Evolutionary conservation across 169 alveolate genomes (phyloP).

Genomic region (Babesia bigemina): DNA sequence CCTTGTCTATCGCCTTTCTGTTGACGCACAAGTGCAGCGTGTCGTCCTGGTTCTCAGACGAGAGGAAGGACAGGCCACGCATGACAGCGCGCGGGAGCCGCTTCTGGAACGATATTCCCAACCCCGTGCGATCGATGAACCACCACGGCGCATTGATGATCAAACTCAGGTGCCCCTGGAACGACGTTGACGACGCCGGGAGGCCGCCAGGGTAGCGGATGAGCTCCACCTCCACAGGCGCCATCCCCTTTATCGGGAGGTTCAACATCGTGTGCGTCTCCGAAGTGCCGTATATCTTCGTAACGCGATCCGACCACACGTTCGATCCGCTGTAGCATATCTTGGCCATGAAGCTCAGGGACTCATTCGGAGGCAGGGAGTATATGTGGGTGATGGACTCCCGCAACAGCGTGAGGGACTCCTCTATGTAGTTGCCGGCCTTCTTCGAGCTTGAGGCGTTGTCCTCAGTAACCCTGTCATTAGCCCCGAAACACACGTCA

Average conservation of each 20-base stretch:
- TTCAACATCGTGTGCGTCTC: conserved; percentile 56
- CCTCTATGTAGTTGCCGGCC: conserved; percentile 14
- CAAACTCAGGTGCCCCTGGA: conserved; percentile 63
- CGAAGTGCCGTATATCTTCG: conserved; percentile 63
- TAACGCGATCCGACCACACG: conserved; percentile 54
- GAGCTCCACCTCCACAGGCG: conserved; percentile 75
- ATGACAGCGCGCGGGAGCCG: conserved; percentile 72
- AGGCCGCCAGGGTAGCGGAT: conserved; percentile 65
- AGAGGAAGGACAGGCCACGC: conserved; percentile 75
- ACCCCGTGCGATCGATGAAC: conserved; percentile 85
- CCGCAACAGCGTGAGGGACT: conserved; percentile 31
- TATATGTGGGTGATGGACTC: conserved; percentile 61
- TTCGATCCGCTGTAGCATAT: conserved; percentile 27
- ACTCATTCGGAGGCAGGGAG: conserved; percentile 66
- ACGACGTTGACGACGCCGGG: conserved; percentile 41
- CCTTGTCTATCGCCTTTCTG: conserved; percentile 16
- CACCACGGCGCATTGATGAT: conserved; percentile 81
- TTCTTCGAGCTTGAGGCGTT: conserved; percentile 1
- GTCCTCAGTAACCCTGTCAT: conserved; percentile 34
- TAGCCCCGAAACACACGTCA: conserved; percentile 62
- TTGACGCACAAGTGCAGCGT: conserved; percentile 28
- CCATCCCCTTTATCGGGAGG: conserved; percentile 45
- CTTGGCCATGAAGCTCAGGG: conserved; percentile 34
- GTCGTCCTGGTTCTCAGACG: conserved; percentile 40
- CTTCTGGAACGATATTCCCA: conserved; percentile 76